Evolutionary conservation across 2,329 filamentous ascomycete species (phyloP).

Genomic region (Trichoderma atroviride): DNA sequence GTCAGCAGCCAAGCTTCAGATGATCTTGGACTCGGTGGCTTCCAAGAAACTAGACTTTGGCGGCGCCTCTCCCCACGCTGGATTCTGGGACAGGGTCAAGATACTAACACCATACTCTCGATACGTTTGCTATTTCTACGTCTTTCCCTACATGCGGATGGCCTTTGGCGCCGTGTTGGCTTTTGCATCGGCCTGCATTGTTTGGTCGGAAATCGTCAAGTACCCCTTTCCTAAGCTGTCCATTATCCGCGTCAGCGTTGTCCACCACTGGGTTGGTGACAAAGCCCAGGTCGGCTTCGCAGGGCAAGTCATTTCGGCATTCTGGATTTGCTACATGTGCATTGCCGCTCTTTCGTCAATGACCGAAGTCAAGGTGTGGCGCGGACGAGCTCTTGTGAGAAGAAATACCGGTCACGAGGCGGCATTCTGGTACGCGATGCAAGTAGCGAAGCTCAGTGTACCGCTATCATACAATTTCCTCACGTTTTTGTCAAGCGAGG

Average conservation of each 20-base stretch:
- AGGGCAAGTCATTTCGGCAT: constrained; percentile 79
- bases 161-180: constrained; percentile 68
- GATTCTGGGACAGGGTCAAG: constrained; percentile 56
- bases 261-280: constrained; percentile 73
- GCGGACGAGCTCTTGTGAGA: constrained; percentile 84
- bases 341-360: constrained; percentile 83
- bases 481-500: constrained; percentile 75
- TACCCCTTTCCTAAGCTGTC: constrained; percentile 77
- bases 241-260: constrained; percentile 65
- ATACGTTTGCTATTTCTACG: constrained; percentile 73
- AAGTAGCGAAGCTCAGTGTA: constrained; percentile 89
- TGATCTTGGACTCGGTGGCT: constrained; percentile 79
- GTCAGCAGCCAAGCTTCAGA: constrained; percentile 73
- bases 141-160: constrained; percentile 70
- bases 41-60: constrained; percentile 81
- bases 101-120: constrained; percentile 80
- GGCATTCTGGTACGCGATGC: constrained; percentile 93
- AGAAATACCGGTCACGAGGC: constrained; percentile 91
- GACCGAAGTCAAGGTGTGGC: constrained; percentile 95
- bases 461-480: constrained; percentile 96
- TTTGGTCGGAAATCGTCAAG: constrained; percentile 94
- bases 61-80: constrained; percentile 56
- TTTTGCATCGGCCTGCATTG: constrained; percentile 76
- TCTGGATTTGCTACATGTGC: constrained; percentile 97
- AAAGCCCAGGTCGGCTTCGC: constrained; percentile 80